Evolutionary conservation across 768 basidiomycete species (phyloP).

Genomic region (Tylopilus rubrobrunneus): DNA sequence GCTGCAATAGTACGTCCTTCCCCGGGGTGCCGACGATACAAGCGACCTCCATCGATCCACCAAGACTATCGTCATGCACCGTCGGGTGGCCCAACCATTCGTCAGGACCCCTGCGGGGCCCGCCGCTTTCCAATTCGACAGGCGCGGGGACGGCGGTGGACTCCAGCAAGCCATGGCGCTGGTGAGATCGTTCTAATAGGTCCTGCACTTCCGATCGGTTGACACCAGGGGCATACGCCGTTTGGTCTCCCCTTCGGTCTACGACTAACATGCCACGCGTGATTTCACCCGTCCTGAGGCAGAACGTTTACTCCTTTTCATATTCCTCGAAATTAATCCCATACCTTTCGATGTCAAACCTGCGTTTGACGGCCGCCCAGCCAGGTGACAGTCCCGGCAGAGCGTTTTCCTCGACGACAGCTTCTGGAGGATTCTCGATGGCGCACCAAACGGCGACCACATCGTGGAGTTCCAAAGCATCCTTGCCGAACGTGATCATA

Average conservation of each 20-base stretch:
- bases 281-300: conserved; percentile 61
- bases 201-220: conserved; percentile 64
- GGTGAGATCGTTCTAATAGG: conserved; percentile 38
- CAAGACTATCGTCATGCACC: conserved; percentile 16
- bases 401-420: conserved; percentile 21
- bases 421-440: conserved; percentile 58
- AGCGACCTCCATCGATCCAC: conserved; percentile 36
- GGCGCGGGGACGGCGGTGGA: conserved; percentile 52
- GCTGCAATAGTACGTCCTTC: conserved; percentile 40
- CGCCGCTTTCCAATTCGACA: conserved; percentile 43
- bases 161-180: conserved; percentile 39
- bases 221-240: conserved; percentile 60
- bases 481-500: conserved; percentile 77
- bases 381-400: conserved; percentile 37
- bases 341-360: conserved; percentile 71
- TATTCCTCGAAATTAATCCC: background rate
- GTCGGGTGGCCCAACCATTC: conserved; percentile 20
- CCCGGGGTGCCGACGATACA: conserved; percentile 68
- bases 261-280: conserved; percentile 87
- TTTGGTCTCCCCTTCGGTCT: conserved; percentile 64
- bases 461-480: conserved; percentile 89
- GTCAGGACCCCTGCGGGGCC: conserved; percentile 12
- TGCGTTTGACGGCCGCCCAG: conserved; percentile 53
- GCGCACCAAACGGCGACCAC: conserved; percentile 89
- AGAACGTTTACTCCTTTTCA: background rate